Conservation (phyloP, 164 flowering plant genomes). For the Aristolochia californica region DNA sequence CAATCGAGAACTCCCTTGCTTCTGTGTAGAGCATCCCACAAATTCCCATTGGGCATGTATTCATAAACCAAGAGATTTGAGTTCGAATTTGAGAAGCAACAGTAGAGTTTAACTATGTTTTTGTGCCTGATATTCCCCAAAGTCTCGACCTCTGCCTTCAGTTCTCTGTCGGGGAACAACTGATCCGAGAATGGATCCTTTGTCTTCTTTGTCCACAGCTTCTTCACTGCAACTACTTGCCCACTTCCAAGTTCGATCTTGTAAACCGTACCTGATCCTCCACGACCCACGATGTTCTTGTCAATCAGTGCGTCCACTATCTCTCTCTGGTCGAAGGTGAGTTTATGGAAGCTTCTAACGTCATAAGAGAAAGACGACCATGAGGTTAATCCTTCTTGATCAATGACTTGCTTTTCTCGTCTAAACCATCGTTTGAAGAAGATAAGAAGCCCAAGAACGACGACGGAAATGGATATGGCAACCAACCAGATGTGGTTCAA, state of each 20-base stretch:
- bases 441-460: slow-evolving; percentile 39
- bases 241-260: slow-evolving; percentile 58
- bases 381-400: slow-evolving; percentile 37
- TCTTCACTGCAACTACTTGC: slow-evolving; percentile 77
- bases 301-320: slow-evolving; percentile 60
- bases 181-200: slow-evolving; percentile 45
- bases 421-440: slow-evolving; percentile 37
- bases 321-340: slow-evolving; percentile 54
- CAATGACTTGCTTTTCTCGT: slow-evolving; percentile 24
- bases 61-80: slow-evolving; percentile 75
- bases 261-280: slow-evolving; percentile 92
- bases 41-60: slow-evolving; percentile 93
- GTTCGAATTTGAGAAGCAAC: slow-evolving; percentile 64
- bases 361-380: slow-evolving; percentile 51
- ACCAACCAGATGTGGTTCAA: slow-evolving; percentile 44
- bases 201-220: slow-evolving; percentile 51
- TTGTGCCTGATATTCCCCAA: slow-evolving; percentile 87
- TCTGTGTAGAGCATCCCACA: slow-evolving; percentile 81
- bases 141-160: slow-evolving; percentile 84
- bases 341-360: slow-evolving; percentile 67
- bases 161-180: slow-evolving; percentile 40
- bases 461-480: slow-evolving; percentile 30
- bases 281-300: slow-evolving; percentile 83
- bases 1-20: slow-evolving; percentile 56
- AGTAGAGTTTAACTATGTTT: slow-evolving; percentile 79